These are phyloP conservation scores for Paramarasmius palmivorus DNA, from an alignment of 1,284 basidiomycete species.

Conservation along the genomic window DNA sequence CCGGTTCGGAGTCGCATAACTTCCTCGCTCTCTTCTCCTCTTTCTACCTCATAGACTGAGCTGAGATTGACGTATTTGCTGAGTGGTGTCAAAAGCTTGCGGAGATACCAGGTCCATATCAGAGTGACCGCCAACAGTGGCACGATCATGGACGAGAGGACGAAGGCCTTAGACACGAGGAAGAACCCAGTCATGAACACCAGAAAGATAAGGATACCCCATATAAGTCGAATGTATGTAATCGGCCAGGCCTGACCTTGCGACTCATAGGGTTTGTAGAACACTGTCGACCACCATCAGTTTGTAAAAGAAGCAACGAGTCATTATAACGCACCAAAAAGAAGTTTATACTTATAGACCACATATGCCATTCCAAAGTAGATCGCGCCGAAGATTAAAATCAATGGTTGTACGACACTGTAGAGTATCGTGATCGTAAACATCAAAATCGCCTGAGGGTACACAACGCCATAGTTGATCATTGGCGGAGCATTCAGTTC, in stretches of 20 bases:
- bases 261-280: slow-evolving; percentile 92
- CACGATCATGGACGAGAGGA: slow-evolving; percentile 75
- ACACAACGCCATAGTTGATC: slow-evolving; percentile 92
- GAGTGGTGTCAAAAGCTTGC: slow-evolving; percentile 72
- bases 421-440: slow-evolving; percentile 95
- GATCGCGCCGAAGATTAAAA: slow-evolving; percentile 90
- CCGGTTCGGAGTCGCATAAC: slow-evolving; percentile 72
- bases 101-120: slow-evolving; percentile 80
- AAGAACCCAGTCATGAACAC: slow-evolving; percentile 96
- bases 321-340: slow-evolving; percentile 81
- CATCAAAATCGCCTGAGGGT: slow-evolving; percentile 93
- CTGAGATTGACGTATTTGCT: slow-evolving; percentile 83
- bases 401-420: slow-evolving; percentile 93
- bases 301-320: neutral
- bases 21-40: slow-evolving; percentile 80
- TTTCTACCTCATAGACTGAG: slow-evolving; percentile 85
- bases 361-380: slow-evolving; percentile 95
- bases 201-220: slow-evolving; percentile 86
- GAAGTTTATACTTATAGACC: slow-evolving; percentile 96
- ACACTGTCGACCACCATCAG: slow-evolving; percentile 52
- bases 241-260: slow-evolving; percentile 95
- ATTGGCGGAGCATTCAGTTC: slow-evolving; percentile 97
- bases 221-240: slow-evolving; percentile 84
- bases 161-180: slow-evolving; percentile 76
- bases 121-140: slow-evolving; percentile 80